Conservation (phyloP, 1,139 yeast genomes). For the Magnusiomyces clavatus region DNA sequence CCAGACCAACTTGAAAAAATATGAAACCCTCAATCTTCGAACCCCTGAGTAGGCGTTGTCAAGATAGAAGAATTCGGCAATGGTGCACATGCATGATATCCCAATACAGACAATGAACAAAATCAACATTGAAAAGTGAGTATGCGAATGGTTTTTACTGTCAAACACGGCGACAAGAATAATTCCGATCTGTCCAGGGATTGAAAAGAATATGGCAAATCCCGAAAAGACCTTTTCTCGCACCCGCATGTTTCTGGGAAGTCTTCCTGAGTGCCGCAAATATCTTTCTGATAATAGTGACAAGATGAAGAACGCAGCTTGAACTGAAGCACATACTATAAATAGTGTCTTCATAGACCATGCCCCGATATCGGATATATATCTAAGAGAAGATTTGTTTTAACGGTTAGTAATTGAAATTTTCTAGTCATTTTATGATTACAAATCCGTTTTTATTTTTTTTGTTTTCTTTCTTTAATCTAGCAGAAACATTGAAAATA, state of each 20-base stretch:
- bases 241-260: constrained; percentile 46
- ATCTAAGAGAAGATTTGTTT: constrained; percentile 24
- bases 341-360: constrained; percentile 76
- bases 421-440: not conserved
- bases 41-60: constrained; percentile 44
- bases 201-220: constrained; percentile 45
- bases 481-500: no score
- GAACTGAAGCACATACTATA: constrained; percentile 71
- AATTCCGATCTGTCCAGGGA: constrained; percentile 70
- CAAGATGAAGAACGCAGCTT: constrained; percentile 70
- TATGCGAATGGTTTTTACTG: constrained; percentile 49
- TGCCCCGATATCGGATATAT: constrained; percentile 80
- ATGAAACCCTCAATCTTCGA: constrained; percentile 37
- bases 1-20: constrained; percentile 54
- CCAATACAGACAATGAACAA: constrained; percentile 69
- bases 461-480: no score
- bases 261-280: constrained; percentile 45
- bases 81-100: constrained; percentile 53
- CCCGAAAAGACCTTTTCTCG: constrained; percentile 46
- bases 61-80: constrained; percentile 52
- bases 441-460: not conserved
- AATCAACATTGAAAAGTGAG: constrained; percentile 64
- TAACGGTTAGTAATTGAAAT: constrained; percentile 4
- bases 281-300: constrained; percentile 52
- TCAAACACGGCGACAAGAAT: constrained; percentile 69